Evolutionary conservation across 768 basidiomycete species (phyloP).

Genomic region (Xerocomellus intermedius): DNA sequence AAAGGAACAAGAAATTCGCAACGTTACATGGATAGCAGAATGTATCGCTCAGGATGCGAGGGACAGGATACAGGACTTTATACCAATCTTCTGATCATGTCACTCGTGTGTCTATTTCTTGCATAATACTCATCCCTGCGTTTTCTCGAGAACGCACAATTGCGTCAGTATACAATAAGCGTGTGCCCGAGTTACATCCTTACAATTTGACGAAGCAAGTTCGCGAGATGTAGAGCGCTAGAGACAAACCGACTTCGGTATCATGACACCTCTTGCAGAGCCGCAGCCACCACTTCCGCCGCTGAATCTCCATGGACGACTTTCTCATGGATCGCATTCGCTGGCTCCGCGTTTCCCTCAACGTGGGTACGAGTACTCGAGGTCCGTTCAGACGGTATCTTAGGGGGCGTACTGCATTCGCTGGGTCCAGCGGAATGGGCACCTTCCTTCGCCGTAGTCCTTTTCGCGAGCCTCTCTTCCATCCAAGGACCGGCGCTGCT

Average conservation of each 20-base stretch:
- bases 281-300: neutral
- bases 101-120: constrained; percentile 3
- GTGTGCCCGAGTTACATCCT: neutral
- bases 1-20: constrained; percentile 89
- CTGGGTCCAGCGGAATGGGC: neutral
- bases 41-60: constrained; percentile 97
- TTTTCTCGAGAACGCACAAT: neutral
- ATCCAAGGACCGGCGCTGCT: constrained; percentile 73
- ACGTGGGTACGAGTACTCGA: constrained; percentile 3
- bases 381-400: neutral
- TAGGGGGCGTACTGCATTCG: neutral
- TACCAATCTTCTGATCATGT: constrained; percentile 73
- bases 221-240: neutral
- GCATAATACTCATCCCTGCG: constrained; percentile 1
- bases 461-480: constrained; percentile 44
- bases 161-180: neutral
- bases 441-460: constrained; percentile 2
- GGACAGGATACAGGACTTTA: constrained; percentile 94
- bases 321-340: constrained; percentile 10
- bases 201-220: neutral
- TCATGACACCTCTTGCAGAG: constrained; percentile 2
- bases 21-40: constrained; percentile 93
- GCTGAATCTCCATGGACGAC: neutral
- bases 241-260: neutral
- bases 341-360: neutral